Base-by-base conservation (phyloP, 2,329 filamentous ascomycete genomes). In the Xylariaceae sp. region DNA sequence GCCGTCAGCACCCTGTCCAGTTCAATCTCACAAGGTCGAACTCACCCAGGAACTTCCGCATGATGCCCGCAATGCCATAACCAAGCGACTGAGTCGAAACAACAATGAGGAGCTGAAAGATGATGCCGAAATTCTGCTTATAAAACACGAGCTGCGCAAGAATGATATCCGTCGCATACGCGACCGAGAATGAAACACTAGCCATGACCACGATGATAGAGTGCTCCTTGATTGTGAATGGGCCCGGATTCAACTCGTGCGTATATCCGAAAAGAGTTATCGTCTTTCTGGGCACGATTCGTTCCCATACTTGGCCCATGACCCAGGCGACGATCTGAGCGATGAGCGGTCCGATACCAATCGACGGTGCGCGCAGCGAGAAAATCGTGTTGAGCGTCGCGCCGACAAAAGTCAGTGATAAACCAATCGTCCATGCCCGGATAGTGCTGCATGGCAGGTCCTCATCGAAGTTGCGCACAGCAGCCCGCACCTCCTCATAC, bases 121-220 rank as follows among this genome's bases (percentile, higher is more conserved):
- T 64, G 63, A 88, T 78, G 17, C 87, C 86, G 67, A 88, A 88
- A 60, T 86, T 76, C 66, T 89, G 82, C 70, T 87, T 84, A 70
- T 91, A 91, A 67, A 90, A 90, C 13, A 87, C 80, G 15, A 84
- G 75, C 73, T 90, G 87, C 0, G 88, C 88, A 1, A 90, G 77
- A 50, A 92, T 82, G 35, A 90, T 86, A 65, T 91, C 88, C 0
- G 88, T 90, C 0, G 87, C 87, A 66, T 91, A 91, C 2, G 87
- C 86, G 4, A 81, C 84, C 53, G 76, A 86, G 64, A 89, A 88
- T 4, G 86, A 85, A 4, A 89, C 86, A 69, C 88, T 84, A 13
- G 88, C 87, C 84, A 88, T 88, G 64, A 88, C 82, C 15, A 85
- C 82, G 58, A 89, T 87, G 61, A 89, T 80, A 48, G 83, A 75